phyloP scores from a whole-genome alignment of 2,329 filamentous ascomycete species.

The Trichoderma afroharzianum region DNA sequence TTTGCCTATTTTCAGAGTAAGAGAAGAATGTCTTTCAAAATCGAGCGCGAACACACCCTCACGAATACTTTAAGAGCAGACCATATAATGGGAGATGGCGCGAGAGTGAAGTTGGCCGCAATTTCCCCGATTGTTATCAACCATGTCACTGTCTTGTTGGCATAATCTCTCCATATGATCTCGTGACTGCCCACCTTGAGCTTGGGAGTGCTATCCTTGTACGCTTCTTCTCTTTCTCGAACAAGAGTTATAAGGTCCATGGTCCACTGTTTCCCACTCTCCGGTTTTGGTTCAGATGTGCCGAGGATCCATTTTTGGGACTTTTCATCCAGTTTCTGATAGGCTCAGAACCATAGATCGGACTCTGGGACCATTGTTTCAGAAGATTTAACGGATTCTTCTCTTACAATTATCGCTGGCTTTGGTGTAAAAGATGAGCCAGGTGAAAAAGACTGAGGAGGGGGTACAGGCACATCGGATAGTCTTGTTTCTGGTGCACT shows the following conservation, averaged over 20 bases:
- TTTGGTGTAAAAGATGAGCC: too few relatives aligned
- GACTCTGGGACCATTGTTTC: background rate
- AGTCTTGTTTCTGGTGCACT: too few relatives aligned
- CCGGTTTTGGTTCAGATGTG: background rate
- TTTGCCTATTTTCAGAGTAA: background rate
- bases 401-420: too few relatives aligned
- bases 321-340: background rate
- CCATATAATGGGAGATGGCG: background rate
- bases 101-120: background rate
- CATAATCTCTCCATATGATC: background rate
- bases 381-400: too few relatives aligned
- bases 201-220: background rate
- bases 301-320: background rate
- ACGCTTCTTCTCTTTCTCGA: background rate
- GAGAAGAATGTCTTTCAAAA: background rate
- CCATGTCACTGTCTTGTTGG: background rate
- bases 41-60: background rate
- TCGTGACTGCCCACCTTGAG: background rate
- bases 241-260: background rate
- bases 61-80: background rate
- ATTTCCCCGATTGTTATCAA: background rate
- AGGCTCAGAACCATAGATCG: background rate
- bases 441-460: too few relatives aligned
- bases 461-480: too few relatives aligned
- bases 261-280: background rate